Conservation (phyloP, 495 filamentous ascomycete species). For the Pseudoneurospora amorphoporcata region DNA sequence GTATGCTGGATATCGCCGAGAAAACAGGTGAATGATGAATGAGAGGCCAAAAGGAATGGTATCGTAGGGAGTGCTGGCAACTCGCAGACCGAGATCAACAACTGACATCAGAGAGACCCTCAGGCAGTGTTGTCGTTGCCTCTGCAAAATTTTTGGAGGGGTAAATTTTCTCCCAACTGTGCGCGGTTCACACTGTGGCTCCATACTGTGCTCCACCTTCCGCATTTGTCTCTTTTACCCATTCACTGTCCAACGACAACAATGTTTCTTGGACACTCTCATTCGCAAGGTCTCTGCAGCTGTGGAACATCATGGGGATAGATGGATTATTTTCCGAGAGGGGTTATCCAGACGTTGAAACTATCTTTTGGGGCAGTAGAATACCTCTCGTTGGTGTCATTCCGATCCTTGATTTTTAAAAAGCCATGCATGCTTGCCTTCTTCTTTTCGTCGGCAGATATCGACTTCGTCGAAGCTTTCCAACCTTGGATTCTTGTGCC, state of each 20-base stretch:
- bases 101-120: neutral
- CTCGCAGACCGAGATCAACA: neutral
- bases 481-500: neutral
- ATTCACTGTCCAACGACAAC: neutral
- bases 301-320: neutral
- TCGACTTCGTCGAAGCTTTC: neutral
- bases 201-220: conserved; percentile 4
- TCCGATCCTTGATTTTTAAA: neutral
- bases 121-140: neutral
- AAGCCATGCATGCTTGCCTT: neutral
- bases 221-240: neutral
- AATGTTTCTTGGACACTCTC: neutral
- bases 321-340: neutral
- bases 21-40: neutral
- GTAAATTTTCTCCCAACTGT: neutral
- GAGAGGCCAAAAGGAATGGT: neutral
- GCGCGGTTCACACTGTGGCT: neutral
- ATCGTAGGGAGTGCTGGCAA: neutral
- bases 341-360: neutral
- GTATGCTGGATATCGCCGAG: neutral
- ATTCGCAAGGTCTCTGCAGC: neutral
- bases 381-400: neutral
- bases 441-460: neutral
- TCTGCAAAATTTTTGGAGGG: conserved; percentile 11
- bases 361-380: neutral